Percentiles rank a stretch among this genome's conserved stretches.
These are phyloP conservation scores for Boletellus dicymbophilus DNA, from an alignment of 1,284 basidiomycete genomes.

Conservation along the genomic window DNA sequence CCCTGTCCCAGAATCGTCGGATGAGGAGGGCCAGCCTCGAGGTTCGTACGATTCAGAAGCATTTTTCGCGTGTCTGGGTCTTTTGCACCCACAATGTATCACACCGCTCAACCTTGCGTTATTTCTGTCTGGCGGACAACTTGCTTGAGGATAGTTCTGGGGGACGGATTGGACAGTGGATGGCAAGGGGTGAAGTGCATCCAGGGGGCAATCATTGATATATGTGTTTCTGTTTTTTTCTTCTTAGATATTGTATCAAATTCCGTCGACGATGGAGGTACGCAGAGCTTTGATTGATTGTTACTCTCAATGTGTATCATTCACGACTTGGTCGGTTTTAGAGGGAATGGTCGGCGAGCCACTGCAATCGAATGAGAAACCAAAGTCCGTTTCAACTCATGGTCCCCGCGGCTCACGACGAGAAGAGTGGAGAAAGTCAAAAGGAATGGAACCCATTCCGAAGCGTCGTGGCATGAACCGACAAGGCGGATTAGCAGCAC, in stretches of 20 bases:
- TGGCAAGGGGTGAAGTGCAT: neutral
- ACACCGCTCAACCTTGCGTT: constrained; percentile 57
- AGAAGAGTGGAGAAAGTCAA: constrained; percentile 75
- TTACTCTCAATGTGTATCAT: constrained; percentile 1
- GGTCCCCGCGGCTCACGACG: constrained; percentile 69
- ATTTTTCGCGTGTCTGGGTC: constrained; percentile 36
- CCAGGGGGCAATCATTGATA: constrained; percentile 17
- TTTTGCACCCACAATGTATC: constrained; percentile 51
- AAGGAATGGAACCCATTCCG: constrained; percentile 59
- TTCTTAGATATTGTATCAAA: constrained; percentile 20
- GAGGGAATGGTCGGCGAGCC: constrained; percentile 56
- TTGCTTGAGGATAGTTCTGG: neutral
- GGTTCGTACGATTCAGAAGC: constrained; percentile 55
- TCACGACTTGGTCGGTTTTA: constrained; percentile 28
- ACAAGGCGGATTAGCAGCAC: constrained; percentile 60
- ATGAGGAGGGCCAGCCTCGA: constrained; percentile 42
- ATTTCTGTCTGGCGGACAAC: constrained; percentile 1
- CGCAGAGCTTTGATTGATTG: constrained; percentile 13
- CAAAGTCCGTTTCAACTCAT: constrained; percentile 67
- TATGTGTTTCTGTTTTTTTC: neutral
- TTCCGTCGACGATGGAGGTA: constrained; percentile 25
- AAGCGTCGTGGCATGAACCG: constrained; percentile 60
- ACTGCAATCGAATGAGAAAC: constrained; percentile 21
- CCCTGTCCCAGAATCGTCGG: constrained; percentile 40
- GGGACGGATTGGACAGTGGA: neutral